Percentiles rank a stretch among this genome's conserved stretches.
Conservation (phyloP, 2,329 filamentous ascomycete genomes). For the Pyricularia sp. region DNA sequence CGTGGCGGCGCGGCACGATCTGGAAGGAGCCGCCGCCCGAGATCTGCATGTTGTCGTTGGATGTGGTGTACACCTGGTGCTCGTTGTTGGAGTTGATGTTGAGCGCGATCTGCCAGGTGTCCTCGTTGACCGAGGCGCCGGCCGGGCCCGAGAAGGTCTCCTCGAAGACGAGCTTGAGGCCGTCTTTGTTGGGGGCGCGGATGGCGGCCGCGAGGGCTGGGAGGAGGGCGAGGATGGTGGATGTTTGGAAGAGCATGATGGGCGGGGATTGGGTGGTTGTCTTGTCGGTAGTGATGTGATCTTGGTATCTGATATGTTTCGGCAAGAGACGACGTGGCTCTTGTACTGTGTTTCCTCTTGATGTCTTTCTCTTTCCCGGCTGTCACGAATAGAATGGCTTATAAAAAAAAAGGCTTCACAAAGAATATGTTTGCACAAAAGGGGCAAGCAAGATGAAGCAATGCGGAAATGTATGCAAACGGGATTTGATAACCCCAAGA, state of each 20-base stretch:
- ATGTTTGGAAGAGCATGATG: background rate
- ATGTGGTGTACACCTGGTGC: constrained; percentile 34
- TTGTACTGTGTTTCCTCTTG: background rate
- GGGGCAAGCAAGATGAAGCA: background rate
- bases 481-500: background rate
- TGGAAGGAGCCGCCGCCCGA: constrained; percentile 42
- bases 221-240: constrained; percentile 9
- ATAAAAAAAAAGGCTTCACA: background rate
- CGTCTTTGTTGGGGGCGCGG: constrained; percentile 24
- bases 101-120: constrained; percentile 35
- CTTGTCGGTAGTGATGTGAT: background rate
- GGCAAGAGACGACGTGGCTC: background rate
- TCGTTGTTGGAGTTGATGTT: constrained; percentile 39
- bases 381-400: background rate
- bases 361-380: background rate
- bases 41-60: constrained; percentile 36
- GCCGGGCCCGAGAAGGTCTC: constrained; percentile 33
- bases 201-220: constrained; percentile 19
- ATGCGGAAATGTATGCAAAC: background rate
- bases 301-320: background rate
- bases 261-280: background rate
- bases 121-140: constrained; percentile 24
- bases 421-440: background rate
- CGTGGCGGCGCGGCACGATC: constrained; percentile 30
- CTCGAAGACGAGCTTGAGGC: constrained; percentile 33